Evolutionary conservation across 2,329 filamentous ascomycete species (phyloP).

Genomic region (Myotisia sp.): DNA sequence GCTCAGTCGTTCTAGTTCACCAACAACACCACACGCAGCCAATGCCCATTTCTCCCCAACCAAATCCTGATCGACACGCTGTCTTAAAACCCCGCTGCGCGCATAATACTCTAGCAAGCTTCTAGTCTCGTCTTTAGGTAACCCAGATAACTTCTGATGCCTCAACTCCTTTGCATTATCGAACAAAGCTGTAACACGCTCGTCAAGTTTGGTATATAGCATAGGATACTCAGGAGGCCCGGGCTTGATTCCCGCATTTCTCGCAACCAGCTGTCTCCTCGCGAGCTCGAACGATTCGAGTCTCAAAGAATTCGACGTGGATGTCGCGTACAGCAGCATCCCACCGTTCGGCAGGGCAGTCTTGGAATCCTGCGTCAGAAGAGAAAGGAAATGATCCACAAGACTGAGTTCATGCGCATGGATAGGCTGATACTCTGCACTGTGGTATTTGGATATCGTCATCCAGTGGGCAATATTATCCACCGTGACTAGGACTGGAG

Average conservation of each 20-base stretch:
- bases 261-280: constrained; percentile 39
- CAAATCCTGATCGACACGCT: constrained; percentile 52
- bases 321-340: constrained; percentile 60
- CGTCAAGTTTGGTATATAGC: constrained; percentile 39
- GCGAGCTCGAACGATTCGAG: constrained; percentile 55
- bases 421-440: constrained; percentile 54
- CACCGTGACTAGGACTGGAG: constrained; percentile 57
- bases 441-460: constrained; percentile 60
- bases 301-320: constrained; percentile 52
- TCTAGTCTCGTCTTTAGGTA: constrained; percentile 61
- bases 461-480: constrained; percentile 76
- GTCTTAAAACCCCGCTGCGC: constrained; percentile 62
- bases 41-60: constrained; percentile 76
- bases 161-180: constrained; percentile 27
- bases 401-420: constrained; percentile 76
- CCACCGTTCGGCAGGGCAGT: constrained; percentile 54
- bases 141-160: constrained; percentile 46
- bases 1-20: constrained; percentile 64
- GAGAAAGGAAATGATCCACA: constrained; percentile 58
- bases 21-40: constrained; percentile 65
- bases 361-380: constrained; percentile 36
- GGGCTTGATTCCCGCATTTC: constrained; percentile 24
- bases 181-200: constrained; percentile 36
- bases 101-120: constrained; percentile 89
- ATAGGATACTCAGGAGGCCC: constrained; percentile 30